Conservation (phyloP, 1,284 basidiomycete species). For the Pseudozyma flocculosa region DNA sequence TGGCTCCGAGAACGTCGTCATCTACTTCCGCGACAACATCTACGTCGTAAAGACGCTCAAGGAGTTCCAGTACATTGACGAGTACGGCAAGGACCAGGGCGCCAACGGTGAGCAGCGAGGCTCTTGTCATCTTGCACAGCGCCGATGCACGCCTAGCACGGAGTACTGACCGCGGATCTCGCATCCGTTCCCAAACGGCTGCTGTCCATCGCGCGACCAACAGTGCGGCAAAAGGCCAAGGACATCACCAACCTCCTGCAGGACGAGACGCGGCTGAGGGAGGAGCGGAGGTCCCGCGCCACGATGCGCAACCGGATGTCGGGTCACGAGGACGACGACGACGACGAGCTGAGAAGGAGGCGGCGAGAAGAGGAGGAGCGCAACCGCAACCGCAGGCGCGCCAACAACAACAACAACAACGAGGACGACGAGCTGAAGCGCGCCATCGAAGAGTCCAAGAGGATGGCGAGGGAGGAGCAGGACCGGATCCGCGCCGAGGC, state of each 20-base stretch:
- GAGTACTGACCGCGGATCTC: too few species aligned
- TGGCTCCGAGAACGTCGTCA: constrained; percentile 95
- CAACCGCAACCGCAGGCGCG: constrained; percentile 15
- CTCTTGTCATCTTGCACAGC: too few species aligned
- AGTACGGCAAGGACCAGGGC: constrained; percentile 93
- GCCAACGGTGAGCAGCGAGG: constrained; percentile 68
- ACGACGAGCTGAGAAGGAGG: constrained; percentile 64
- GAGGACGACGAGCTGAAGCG: constrained; percentile 64
- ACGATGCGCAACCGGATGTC: constrained; percentile 92
- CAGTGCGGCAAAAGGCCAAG: constrained; percentile 92
- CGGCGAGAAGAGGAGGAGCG: constrained; percentile 27
- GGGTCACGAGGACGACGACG: constrained; percentile 64
- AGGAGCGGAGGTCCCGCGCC: constrained; percentile 80
- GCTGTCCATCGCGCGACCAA: too few species aligned
- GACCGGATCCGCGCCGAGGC: constrained; percentile 46
- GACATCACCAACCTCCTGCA: constrained; percentile 95
- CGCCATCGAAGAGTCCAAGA: constrained; percentile 62
- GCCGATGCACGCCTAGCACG: not conserved
- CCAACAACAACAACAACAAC: constrained; percentile 28
- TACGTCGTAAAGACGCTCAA: constrained; percentile 99
- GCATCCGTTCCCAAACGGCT: too few species aligned
- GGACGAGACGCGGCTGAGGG: constrained; percentile 81
- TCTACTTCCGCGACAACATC: constrained; percentile 94
- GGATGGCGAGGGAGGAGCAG: constrained; percentile 54
- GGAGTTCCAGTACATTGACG: constrained; percentile 97